Percentiles rank a stretch among this genome's conserved stretches.
Evolutionary conservation across 2,329 filamentous ascomycete species (phyloP).

Genomic region (Claviceps purpurea): DNA sequence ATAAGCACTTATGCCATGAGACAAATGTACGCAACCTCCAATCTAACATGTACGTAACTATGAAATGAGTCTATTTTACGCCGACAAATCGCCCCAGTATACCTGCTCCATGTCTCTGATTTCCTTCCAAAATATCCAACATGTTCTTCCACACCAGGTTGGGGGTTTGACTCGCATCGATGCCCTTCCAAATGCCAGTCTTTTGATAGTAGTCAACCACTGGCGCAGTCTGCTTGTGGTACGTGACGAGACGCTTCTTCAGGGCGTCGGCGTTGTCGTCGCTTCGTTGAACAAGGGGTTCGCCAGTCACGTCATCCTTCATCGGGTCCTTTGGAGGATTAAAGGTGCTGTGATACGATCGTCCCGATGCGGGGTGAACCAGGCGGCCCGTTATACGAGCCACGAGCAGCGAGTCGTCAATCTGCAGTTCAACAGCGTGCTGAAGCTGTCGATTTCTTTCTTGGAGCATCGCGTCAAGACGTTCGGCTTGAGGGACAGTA

Average conservation of each 20-base stretch:
- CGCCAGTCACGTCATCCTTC: constrained; percentile 94
- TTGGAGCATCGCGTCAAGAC: constrained; percentile 82
- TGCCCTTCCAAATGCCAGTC: constrained; percentile 89
- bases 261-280: constrained; percentile 95
- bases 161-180: constrained; percentile 93
- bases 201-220: constrained; percentile 96
- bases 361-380: constrained; percentile 88
- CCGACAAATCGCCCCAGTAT: constrained; percentile 25
- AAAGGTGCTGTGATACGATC: constrained; percentile 97
- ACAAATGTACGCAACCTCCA: background rate
- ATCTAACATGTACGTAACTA: background rate
- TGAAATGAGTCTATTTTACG: constrained; percentile 13
- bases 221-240: constrained; percentile 85
- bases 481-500: constrained; percentile 88
- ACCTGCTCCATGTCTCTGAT: constrained; percentile 22
- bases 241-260: constrained; percentile 86
- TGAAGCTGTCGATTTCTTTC: constrained; percentile 72
- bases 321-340: constrained; percentile 90
- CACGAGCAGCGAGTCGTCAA: constrained; percentile 87
- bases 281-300: constrained; percentile 88
- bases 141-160: constrained; percentile 92
- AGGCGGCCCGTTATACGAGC: constrained; percentile 93
- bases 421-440: constrained; percentile 92
- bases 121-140: constrained; percentile 64
- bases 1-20: background rate